phyloP scores from a whole-genome alignment of 192 early-diverging fungal genomes.

The Chytriomyces hyalinus region DNA sequence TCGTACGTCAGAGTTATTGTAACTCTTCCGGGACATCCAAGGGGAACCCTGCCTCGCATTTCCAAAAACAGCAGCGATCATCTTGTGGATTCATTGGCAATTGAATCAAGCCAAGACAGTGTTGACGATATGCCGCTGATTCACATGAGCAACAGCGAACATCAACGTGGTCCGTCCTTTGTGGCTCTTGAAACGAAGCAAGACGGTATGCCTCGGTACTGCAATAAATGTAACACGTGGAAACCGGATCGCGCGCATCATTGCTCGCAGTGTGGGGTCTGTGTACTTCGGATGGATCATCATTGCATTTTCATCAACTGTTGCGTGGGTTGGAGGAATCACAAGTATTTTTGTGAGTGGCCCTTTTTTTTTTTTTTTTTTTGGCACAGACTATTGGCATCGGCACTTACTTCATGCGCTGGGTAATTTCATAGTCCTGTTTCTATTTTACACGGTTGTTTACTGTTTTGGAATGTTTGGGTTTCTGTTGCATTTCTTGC shows the following conservation, averaged over 20 bases:
- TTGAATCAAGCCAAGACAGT: neutral
- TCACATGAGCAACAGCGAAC: neutral
- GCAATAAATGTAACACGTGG: constrained; percentile 50
- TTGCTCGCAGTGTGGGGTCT: constrained; percentile 50
- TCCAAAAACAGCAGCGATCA: neutral
- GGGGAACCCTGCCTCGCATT: constrained; percentile 1
- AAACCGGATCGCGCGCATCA: constrained; percentile 62
- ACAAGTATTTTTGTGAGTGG: constrained; percentile 55
- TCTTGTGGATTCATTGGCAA: neutral
- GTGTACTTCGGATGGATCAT: constrained; percentile 44
- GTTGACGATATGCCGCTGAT: neutral
- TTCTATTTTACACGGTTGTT: constrained; percentile 41
- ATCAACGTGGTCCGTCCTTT: constrained; percentile 14
- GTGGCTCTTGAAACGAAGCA: constrained; percentile 47
- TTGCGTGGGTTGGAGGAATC: constrained; percentile 53
- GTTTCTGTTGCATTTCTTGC: constrained; percentile 17
- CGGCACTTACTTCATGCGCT: neutral
- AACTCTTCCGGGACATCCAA: constrained; percentile 20
- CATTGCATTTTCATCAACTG: constrained; percentile 58
- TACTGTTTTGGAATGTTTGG: constrained; percentile 49
- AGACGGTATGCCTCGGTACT: constrained; percentile 50
- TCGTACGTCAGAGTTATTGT: constrained; percentile 13
- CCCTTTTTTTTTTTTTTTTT: too few species aligned
- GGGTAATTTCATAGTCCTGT: constrained; percentile 26
- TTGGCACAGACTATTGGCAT: neutral